Conservation (phyloP, 306 rosid genomes). For the Senna tora region DNA sequence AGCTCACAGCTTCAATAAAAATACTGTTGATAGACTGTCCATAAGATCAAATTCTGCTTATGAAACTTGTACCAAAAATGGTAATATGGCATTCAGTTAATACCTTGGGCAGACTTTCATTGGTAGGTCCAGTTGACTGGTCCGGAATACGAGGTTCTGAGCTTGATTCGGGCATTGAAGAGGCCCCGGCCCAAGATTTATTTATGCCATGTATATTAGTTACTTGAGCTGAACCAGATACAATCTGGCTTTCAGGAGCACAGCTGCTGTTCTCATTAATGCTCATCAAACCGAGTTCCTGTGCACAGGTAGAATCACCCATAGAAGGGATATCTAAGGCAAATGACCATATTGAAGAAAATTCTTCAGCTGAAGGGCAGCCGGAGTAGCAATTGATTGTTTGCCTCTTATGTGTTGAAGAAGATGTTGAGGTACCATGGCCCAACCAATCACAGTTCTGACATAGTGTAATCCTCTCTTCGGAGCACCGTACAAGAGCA, state of each 20-base stretch:
- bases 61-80: constrained; percentile 14
- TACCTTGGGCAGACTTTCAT: constrained; percentile 76
- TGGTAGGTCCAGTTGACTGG: constrained; percentile 51
- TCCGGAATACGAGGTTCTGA: constrained; percentile 46
- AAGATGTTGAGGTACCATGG: constrained; percentile 63
- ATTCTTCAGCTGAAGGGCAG: constrained; percentile 90
- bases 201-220: constrained; percentile 38
- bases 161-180: constrained; percentile 56
- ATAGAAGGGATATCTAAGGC: constrained; percentile 60
- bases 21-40: constrained; percentile 18
- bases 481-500: constrained; percentile 76
- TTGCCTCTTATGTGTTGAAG: constrained; percentile 75
- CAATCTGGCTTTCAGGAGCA: constrained; percentile 54
- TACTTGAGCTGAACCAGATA: constrained; percentile 48
- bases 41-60: constrained; percentile 14
- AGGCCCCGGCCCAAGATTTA: constrained; percentile 56
- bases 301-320: constrained; percentile 82
- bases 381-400: constrained; percentile 80
- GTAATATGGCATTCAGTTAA: constrained; percentile 20
- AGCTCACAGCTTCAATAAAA: neutral
- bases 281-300: constrained; percentile 88
- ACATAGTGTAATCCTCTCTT: constrained; percentile 86
- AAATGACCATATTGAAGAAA: constrained; percentile 94
- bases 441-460: constrained; percentile 95
- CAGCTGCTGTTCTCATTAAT: constrained; percentile 64